Evolutionary conservation across 2,329 filamentous ascomycete genomes (phyloP), one percentile per base, ranked within the genome.

Genomic region (Claviceps maximensis): DNA sequence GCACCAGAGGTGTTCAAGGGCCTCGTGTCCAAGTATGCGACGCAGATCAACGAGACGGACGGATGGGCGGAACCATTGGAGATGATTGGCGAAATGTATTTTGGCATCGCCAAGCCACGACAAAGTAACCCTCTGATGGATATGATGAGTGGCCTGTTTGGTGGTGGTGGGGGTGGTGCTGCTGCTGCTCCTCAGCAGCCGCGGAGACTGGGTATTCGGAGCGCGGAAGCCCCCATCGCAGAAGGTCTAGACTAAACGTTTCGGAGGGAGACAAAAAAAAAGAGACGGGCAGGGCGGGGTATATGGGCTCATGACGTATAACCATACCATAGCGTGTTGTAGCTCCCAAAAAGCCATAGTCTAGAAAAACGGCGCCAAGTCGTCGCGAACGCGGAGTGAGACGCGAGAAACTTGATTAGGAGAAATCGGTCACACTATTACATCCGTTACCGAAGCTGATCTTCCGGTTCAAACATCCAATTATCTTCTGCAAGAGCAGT

Each of bases 111-210:
- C 72, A 84, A 89, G 64, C 91, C 90, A 47, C 79, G 86, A 62
- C 89, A 95, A 73, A 86, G 84, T 58, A 97, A 97, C 68, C 90
- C 90, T 3, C 74, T 98, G 68, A 82, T 97, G 70, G 93, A 98
- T 66, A 97, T 98, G 90, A 94, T 98, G 87, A 90, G 89, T 48
- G 90, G 83, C 57, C 81, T 98, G 76, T 87, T 98, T 63, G 90
- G 90, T 49, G 89, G 89, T 21, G 84, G 89, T 21, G 84, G 82
- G 7, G 44, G 23, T 29, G 36, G 36, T 38, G 36, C 15, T n/a
- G 79, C 76, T 27, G 75, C 59, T 17, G 60, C 77, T n/a, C 59
- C 63, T 56, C 65, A 62, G 54, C 66, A 61, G 53, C 59, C 63
- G 44, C 69, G 67, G 55, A 71, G 69, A 54, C 70, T 71, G n/a